Conservation (phyloP, 768 basidiomycete genomes). For the Psilocybe azurescens region DNA sequence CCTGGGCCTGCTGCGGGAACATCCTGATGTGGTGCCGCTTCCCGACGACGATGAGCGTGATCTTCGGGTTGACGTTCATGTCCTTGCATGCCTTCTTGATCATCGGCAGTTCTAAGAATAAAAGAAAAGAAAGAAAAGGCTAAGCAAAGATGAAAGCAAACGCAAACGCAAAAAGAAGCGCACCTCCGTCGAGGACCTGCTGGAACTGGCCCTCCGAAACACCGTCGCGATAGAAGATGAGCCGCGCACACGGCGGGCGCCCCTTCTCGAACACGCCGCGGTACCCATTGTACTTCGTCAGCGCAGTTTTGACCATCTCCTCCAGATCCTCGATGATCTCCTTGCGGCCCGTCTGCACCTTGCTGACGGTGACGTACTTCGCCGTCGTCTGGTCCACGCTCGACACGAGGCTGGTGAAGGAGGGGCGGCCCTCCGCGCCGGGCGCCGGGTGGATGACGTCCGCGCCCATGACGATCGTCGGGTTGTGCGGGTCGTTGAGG, state of each 20-base stretch:
- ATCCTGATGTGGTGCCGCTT: slow-evolving; percentile 73
- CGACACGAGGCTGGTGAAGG: slow-evolving; percentile 78
- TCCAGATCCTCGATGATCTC: slow-evolving; percentile 79
- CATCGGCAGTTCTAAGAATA: not conserved
- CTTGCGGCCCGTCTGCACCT: slow-evolving; percentile 67
- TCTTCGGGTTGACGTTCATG: slow-evolving; percentile 59
- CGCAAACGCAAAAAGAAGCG: slow-evolving; percentile 37
- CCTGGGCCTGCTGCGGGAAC: slow-evolving; percentile 33
- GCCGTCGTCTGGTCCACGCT: slow-evolving; percentile 76
- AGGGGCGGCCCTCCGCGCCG: slow-evolving; percentile 76
- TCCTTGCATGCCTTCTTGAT: slow-evolving; percentile 58
- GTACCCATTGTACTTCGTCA: slow-evolving; percentile 58
- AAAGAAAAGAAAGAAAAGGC: too few relatives aligned
- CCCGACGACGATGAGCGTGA: slow-evolving; percentile 83
- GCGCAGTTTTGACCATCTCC: slow-evolving; percentile 60
- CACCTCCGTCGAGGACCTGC: slow-evolving; percentile 43
- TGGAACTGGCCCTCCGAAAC: slow-evolving; percentile 59
- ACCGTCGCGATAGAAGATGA: slow-evolving; percentile 76
- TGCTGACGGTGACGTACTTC: slow-evolving; percentile 65
- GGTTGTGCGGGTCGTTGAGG: slow-evolving; percentile 67
- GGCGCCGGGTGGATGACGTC: slow-evolving; percentile 88
- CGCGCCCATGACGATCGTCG: slow-evolving; percentile 83
- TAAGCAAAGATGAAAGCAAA: slow-evolving; percentile 28
- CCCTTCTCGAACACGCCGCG: slow-evolving; percentile 52
- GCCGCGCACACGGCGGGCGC: slow-evolving; percentile 65